Percentiles rank a stretch among this genome's conserved stretches.
These are phyloP conservation scores for Beauveria sp. DNA, from an alignment of 2,329 filamentous ascomycete genomes.

Conservation along the genomic window DNA sequence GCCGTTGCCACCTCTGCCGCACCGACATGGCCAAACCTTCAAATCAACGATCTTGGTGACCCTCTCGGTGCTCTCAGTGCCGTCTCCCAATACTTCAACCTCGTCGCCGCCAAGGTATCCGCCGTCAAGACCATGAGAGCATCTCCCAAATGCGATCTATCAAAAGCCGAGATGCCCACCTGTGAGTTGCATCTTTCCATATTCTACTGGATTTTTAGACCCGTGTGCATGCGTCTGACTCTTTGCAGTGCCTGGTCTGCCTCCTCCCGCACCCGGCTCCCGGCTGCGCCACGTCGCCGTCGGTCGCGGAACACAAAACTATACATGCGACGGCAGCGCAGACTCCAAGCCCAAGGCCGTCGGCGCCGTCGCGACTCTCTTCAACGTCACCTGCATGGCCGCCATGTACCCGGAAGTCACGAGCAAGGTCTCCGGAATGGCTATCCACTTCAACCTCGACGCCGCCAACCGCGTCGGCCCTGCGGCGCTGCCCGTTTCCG, in stretches of 20 bases:
- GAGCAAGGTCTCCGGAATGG: conserved; percentile 54
- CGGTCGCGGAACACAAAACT: conserved; percentile 88
- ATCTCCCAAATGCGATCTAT: conserved; percentile 46
- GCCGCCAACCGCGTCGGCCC: conserved; percentile 39
- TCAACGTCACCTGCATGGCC: conserved; percentile 77
- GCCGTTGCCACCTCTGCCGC: conserved; percentile 38
- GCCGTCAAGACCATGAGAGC: conserved; percentile 32
- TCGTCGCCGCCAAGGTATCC: conserved; percentile 48
- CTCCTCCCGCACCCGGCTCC: conserved; percentile 51
- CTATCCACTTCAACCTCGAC: conserved; percentile 57
- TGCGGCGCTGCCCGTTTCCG: conserved; percentile 56
- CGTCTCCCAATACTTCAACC: conserved; percentile 55
- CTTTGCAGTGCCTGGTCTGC: conserved; percentile 40
- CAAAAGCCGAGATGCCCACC: conserved; percentile 41
- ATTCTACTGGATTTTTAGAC: too few relatives aligned
- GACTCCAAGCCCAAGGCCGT: conserved; percentile 55
- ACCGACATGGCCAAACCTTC: conserved; percentile 32
- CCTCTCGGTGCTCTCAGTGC: conserved; percentile 33
- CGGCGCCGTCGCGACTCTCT: conserved; percentile 77
- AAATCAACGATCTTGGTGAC: conserved; percentile 28
- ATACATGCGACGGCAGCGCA: conserved; percentile 61
- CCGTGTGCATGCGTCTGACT: not conserved
- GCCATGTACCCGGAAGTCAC: conserved; percentile 62
- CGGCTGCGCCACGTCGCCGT: conserved; percentile 70
- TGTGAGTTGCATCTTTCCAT: not conserved